Evolutionary conservation across 768 basidiomycete genomes (phyloP), one percentile per base, ranked within the genome.

Genomic region (Leucogyrophana mollusca): DNA sequence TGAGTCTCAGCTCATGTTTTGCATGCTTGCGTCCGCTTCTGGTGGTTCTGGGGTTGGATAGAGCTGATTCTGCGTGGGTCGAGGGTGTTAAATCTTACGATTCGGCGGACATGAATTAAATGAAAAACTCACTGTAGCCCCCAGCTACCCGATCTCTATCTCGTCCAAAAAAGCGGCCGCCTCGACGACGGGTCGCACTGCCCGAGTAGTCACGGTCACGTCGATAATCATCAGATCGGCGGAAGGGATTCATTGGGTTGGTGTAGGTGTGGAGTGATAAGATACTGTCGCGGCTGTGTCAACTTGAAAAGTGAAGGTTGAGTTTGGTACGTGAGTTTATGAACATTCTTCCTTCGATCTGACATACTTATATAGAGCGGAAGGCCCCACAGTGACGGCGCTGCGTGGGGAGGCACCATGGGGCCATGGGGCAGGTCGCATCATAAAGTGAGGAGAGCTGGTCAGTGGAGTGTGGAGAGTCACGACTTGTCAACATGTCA

Each of bases 11-110:
- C 55, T 78, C 73, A 17, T 61, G 62, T 56, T 76, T 75, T 4
- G 76, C 77, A 47, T 71, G 68, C 53, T 67, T 68, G 10, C 76
- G 66, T 3, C 75, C 74, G n/a, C 56, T 37, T 9, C 56, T 66
- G 4, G 73, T 74, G 6, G 77, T 78, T 40, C 76, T 73, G 2
- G 79, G 76, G 52, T 77, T 80, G n/a, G 72, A 46, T 4, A 78
- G 62, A 3, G 77, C 73, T 25, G 75, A 72, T 62, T 72, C 73
- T 77, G 54, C 17, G 38, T 30, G 55, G 55, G 58, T 33, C 23
- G n/a, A 40, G 45, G 46, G 58, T 16, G 34, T 22, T 36, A 6
- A 40, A 34, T 30, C 27, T 30, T 6, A 30, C 13, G 11, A 35
- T 40, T 37, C 16, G 24, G 37, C 17, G 27, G 32, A 25, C 23